A percentile compares a stretch with the other conserved stretches of the same genome.
Evolutionary conservation across 176 grass and related monocot genomes (phyloP).

Genomic region (Avena insularis): DNA sequence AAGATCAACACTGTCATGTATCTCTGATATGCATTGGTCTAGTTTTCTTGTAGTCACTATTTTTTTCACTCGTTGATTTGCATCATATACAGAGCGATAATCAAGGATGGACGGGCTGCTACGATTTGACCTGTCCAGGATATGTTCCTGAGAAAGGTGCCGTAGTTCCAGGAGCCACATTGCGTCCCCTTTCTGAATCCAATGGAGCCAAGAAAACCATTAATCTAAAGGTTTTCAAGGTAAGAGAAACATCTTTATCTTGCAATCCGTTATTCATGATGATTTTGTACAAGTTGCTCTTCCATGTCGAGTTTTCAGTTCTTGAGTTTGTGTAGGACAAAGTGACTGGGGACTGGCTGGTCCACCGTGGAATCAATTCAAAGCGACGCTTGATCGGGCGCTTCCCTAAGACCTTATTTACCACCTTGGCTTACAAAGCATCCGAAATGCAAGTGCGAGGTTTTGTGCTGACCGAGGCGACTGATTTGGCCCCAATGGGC

Average conservation of each 20-base stretch:
- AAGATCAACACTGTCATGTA: background rate
- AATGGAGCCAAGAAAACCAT: background rate
- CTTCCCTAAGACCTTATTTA: background rate
- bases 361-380: background rate
- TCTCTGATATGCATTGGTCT: background rate
- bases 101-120: slow-evolving; percentile 4
- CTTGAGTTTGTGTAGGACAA: background rate
- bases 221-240: background rate
- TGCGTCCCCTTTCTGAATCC: background rate
- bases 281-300: background rate
- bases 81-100: background rate
- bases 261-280: background rate
- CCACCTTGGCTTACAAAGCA: background rate
- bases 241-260: background rate
- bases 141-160: background rate
- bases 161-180: background rate
- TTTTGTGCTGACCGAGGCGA: background rate
- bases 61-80: background rate
- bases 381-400: background rate
- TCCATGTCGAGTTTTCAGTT: background rate
- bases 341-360: background rate
- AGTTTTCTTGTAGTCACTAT: background rate
- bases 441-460: background rate
- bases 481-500: background rate
- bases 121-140: background rate